Percentiles rank a stretch among this genome's conserved stretches.
Conservation (phyloP, 139 green algal species). For the Chlamydomonas sp. region DNA sequence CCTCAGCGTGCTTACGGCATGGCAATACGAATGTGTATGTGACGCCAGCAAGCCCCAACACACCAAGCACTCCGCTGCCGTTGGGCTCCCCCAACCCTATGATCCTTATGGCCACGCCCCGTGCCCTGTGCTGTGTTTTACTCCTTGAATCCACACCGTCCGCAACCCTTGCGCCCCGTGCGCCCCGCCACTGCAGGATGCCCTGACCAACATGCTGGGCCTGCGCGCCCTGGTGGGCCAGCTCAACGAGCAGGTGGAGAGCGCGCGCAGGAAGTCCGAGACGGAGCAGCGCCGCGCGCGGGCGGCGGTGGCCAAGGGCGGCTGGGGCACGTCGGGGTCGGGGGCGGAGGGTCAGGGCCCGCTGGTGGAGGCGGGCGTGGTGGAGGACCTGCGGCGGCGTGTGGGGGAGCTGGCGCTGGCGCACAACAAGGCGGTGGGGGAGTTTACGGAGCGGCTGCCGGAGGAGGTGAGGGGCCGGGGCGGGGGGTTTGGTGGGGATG, state of each 20-base stretch:
- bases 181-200: not conserved
- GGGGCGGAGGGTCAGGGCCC: not conserved
- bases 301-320: not conserved
- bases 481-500: not conserved
- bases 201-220: constrained; percentile 48
- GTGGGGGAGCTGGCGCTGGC: constrained; percentile 58
- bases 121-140: not conserved
- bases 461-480: constrained; percentile 32
- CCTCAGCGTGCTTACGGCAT: no score
- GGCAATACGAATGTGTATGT: no score
- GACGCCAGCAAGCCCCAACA: not conserved
- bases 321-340: constrained; percentile 5
- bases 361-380: not conserved
- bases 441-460: constrained; percentile 72
- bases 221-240: constrained; percentile 44
- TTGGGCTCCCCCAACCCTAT: not conserved
- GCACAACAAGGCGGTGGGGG: constrained; percentile 60
- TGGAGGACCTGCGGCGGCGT: constrained; percentile 48
- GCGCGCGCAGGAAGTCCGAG: not conserved
- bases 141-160: no score
- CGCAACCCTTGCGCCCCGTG: not conserved
- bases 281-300: constrained; percentile 16
- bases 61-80: not conserved
- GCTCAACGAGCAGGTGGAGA: constrained; percentile 57
- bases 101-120: not conserved